Conservation (phyloP, 495 filamentous ascomycete genomes). For the Neurospora intermedia region DNA sequence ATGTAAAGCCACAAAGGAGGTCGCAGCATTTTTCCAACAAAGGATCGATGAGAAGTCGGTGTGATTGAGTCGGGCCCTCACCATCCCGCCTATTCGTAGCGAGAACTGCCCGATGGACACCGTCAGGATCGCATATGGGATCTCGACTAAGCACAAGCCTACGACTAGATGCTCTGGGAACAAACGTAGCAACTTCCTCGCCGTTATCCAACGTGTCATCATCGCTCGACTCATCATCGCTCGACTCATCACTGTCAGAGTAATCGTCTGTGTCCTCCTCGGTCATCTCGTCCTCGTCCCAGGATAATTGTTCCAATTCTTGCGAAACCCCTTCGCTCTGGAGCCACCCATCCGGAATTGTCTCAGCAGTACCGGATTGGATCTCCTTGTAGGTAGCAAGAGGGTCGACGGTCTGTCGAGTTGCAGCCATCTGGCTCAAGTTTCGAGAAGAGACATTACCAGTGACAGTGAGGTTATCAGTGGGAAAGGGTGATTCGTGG, state of each 20-base stretch:
- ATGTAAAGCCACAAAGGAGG: neutral
- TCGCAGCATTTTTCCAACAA: neutral
- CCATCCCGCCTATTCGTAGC: neutral
- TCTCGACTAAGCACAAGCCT: neutral
- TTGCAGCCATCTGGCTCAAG: neutral
- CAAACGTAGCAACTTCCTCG: neutral
- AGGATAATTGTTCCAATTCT: neutral
- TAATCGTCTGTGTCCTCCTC: neutral
- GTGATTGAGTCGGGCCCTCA: neutral
- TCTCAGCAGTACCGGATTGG: neutral
- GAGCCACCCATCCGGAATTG: neutral
- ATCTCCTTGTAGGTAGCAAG: neutral
- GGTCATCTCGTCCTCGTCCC: neutral
- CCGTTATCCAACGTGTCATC: fast-evolving
- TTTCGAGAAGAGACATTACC: neutral
- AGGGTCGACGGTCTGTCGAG: neutral
- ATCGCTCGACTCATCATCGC: neutral
- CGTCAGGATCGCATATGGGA: neutral
- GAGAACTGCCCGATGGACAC: neutral
- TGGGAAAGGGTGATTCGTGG: neutral
- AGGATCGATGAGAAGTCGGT: neutral
- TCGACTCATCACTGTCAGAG: neutral
- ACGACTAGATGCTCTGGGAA: neutral
- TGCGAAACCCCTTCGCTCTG: neutral
- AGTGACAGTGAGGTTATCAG: neutral